phyloP scores from a whole-genome alignment of 1,284 basidiomycete genomes.

The Pseudozyma thailandica region DNA sequence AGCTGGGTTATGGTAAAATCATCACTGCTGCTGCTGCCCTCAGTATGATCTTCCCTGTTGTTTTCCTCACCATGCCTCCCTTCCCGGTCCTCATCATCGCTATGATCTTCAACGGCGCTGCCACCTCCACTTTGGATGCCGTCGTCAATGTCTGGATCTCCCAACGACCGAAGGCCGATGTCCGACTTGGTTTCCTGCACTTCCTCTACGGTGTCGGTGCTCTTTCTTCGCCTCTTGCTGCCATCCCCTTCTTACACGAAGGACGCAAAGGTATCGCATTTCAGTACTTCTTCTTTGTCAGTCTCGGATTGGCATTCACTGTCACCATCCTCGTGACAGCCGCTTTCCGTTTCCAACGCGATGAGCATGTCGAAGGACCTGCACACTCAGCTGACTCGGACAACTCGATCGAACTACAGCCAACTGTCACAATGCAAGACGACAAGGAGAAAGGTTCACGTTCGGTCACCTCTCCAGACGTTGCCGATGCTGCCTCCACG shows the following conservation, averaged over 20 bases:
- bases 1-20: conserved; percentile 39
- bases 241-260: conserved; percentile 40
- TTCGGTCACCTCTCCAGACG: not conserved
- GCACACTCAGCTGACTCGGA: not conserved
- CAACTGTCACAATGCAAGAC: not conserved
- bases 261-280: conserved; percentile 28
- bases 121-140: conserved; percentile 31
- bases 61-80: conserved; percentile 48
- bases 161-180: conserved; percentile 35
- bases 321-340: conserved; percentile 26
- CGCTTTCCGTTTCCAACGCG: conserved; percentile 38
- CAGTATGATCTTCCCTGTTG: conserved; percentile 23
- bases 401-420: conserved; percentile 19
- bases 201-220: conserved; percentile 56
- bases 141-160: conserved; percentile 47
- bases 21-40: conserved; percentile 30
- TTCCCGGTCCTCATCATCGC: conserved; percentile 45
- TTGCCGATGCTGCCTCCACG: not conserved
- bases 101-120: conserved; percentile 39
- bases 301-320: conserved; percentile 31
- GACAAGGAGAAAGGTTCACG: conserved; percentile 2
- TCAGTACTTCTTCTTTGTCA: conserved; percentile 45
- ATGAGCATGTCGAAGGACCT: conserved; percentile 30
- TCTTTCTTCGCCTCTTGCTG: conserved; percentile 48
- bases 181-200: conserved; percentile 46